These are phyloP conservation scores for Exutisphaerella laricina DNA, from an alignment of 2,329 filamentous ascomycete genomes.

Conservation along the genomic window DNA sequence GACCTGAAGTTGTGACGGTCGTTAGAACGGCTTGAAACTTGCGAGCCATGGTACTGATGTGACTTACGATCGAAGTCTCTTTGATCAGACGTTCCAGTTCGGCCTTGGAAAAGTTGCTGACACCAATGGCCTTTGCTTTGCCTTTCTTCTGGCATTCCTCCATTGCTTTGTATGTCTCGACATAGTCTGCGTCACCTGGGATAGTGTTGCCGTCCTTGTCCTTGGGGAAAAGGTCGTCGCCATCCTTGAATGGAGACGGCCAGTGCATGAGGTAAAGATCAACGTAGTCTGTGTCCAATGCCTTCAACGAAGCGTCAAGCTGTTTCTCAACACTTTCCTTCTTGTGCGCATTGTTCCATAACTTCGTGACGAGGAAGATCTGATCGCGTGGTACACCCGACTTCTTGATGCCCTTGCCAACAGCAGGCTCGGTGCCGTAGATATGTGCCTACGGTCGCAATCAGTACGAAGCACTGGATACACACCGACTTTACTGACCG, in stretches of 20 bases:
- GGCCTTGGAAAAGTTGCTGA: conserved; percentile 48
- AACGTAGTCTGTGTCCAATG: conserved; percentile 60
- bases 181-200: conserved; percentile 44
- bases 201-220: conserved; percentile 38
- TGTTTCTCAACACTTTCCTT: conserved; percentile 58
- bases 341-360: conserved; percentile 61
- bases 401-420: conserved; percentile 59
- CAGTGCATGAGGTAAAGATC: conserved; percentile 68
- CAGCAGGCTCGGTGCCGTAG: conserved; percentile 57
- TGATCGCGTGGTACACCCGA: conserved; percentile 59
- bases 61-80: conserved; percentile 35
- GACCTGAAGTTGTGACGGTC: conserved; percentile 20
- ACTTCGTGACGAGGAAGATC: conserved; percentile 62
- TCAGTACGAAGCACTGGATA: neutral
- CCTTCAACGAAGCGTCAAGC: conserved; percentile 54
- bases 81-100: conserved; percentile 46
- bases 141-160: conserved; percentile 29
- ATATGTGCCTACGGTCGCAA: conserved; percentile 19
- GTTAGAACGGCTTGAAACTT: conserved; percentile 2
- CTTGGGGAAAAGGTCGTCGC: conserved; percentile 45
- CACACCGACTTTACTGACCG: conserved; percentile 16
- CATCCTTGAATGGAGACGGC: conserved; percentile 50
- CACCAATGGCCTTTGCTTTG: conserved; percentile 47
- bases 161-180: conserved; percentile 49
- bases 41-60: neutral